Percentiles rank a stretch among this genome's conserved stretches.
Evolutionary conservation across 257 asterid genomes (phyloP).

Genomic region (Petunia axillaris): DNA sequence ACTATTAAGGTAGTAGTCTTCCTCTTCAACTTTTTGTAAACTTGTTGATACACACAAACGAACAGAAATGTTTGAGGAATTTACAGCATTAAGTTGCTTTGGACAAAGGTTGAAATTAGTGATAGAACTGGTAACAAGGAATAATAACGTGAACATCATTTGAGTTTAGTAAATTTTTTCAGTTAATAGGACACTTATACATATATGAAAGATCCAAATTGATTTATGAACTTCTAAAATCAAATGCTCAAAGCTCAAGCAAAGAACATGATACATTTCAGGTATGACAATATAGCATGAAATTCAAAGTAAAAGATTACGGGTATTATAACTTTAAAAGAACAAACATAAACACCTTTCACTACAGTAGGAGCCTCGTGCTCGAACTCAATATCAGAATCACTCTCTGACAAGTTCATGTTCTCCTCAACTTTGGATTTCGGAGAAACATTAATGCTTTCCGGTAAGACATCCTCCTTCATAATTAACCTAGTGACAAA

Average conservation of each 20-base stretch:
- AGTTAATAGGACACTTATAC: not conserved
- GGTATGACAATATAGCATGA: not conserved
- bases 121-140: not conserved
- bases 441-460: constrained; percentile 59
- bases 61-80: not conserved
- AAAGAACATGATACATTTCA: not conserved
- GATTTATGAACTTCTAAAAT: constrained; percentile 1
- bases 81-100: not conserved
- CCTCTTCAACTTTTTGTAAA: not conserved
- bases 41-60: not conserved
- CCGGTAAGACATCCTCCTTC: constrained; percentile 42
- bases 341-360: not conserved
- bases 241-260: not conserved
- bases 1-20: not conserved
- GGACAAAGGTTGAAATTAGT: not conserved
- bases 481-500: constrained; percentile 57
- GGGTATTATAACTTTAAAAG: not conserved
- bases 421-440: constrained; percentile 60
- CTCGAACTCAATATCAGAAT: constrained; percentile 51
- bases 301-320: not conserved
- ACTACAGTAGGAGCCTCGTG: constrained; percentile 38
- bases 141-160: not conserved
- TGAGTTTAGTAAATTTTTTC: not conserved
- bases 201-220: not conserved
- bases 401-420: constrained; percentile 46